These are phyloP conservation scores for Tinospora cordifolia DNA, from an alignment of 164 flowering plant species.

Conservation along the genomic window DNA sequence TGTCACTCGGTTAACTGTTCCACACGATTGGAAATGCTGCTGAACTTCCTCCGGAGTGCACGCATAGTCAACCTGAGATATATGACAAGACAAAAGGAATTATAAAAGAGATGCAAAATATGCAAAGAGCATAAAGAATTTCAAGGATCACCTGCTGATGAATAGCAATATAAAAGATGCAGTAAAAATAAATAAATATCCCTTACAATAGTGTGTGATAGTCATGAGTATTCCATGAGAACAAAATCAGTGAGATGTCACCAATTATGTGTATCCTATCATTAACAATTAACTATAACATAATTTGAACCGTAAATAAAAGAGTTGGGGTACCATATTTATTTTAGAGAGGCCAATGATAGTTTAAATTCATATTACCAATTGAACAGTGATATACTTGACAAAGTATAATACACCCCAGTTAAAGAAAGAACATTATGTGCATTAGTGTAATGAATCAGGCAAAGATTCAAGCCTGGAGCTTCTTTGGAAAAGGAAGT, in stretches of 20 bases:
- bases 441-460: not conserved
- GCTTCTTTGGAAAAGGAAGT: no score
- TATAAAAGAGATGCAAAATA: not conserved
- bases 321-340: no score
- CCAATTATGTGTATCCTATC: not conserved
- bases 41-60: constrained; percentile 83
- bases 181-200: no score
- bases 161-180: no score
- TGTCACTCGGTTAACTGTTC: constrained; percentile 75
- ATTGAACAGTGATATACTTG: no score
- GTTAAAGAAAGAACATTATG: not conserved
- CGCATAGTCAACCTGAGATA: constrained; percentile 63
- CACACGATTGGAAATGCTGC: constrained; percentile 77
- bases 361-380: no score
- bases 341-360: no score
- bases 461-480: not conserved
- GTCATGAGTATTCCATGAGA: no score
- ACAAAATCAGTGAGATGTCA: not conserved
- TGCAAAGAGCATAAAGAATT: no score
- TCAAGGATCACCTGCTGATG: no score
- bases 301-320: not conserved
- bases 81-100: not conserved
- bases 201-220: no score
- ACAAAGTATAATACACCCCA: no score
- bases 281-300: not conserved